Conservation (phyloP, 1,139 yeast species). For the Kodamaea derodonti region DNA sequence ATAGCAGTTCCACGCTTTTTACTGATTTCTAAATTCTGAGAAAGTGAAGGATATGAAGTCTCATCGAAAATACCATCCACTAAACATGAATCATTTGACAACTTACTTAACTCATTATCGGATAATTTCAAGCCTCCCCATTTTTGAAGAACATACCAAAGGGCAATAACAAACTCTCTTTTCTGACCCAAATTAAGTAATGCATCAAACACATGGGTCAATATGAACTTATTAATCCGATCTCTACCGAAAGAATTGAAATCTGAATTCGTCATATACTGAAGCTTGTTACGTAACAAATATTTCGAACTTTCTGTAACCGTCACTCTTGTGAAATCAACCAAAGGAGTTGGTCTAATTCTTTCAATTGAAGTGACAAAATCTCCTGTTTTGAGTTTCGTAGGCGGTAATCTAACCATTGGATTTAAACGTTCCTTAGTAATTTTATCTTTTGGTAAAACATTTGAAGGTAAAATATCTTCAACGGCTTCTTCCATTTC, state of each 20-base stretch:
- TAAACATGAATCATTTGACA: neutral
- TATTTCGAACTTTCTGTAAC: slow-evolving; percentile 16
- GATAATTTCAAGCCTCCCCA: slow-evolving; percentile 31
- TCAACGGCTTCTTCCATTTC: slow-evolving; percentile 2
- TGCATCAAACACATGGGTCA: slow-evolving; percentile 30
- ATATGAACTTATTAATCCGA: slow-evolving; percentile 29
- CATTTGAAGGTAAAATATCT: slow-evolving; percentile 14
- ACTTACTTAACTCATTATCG: slow-evolving; percentile 5
- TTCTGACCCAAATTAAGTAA: slow-evolving; percentile 30
- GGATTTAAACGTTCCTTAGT: slow-evolving; percentile 23
- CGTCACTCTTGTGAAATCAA: slow-evolving; percentile 30
- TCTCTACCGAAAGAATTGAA: slow-evolving; percentile 3
- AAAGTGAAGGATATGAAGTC: slow-evolving; percentile 8
- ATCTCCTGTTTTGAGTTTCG: slow-evolving; percentile 1
- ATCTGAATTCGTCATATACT: neutral
- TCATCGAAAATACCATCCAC: slow-evolving; percentile 5
- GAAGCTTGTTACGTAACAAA: slow-evolving; percentile 11
- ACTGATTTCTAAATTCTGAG: slow-evolving; percentile 3
- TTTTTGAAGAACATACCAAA: slow-evolving; percentile 28
- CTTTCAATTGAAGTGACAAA: slow-evolving; percentile 1
- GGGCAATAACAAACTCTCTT: slow-evolving; percentile 25
- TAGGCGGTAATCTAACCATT: slow-evolving; percentile 28
- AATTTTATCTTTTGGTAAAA: slow-evolving; percentile 5
- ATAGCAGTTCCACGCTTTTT: slow-evolving; percentile 2
- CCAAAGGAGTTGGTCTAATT: slow-evolving; percentile 18